phyloP scores from a whole-genome alignment of 768 basidiomycete genomes.

The Leccinum imitatum region DNA sequence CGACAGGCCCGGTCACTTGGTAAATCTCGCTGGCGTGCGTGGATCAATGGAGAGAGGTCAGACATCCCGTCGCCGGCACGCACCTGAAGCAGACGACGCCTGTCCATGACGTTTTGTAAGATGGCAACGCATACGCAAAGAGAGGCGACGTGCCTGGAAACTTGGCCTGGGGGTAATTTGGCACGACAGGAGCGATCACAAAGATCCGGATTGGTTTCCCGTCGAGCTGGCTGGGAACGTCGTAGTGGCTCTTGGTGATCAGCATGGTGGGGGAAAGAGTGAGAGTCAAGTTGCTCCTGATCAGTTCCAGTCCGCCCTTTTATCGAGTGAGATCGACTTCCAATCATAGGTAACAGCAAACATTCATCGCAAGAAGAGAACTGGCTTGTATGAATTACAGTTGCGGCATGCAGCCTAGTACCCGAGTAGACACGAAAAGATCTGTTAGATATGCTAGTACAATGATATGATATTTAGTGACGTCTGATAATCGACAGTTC shows the following conservation, averaged over 20 bases:
- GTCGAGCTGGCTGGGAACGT: constrained; percentile 70
- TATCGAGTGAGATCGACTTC: neutral
- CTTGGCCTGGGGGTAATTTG: constrained; percentile 81
- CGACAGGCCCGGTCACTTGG: constrained; percentile 96
- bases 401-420: neutral
- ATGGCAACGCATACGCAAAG: neutral
- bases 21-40: constrained; percentile 78
- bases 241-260: constrained; percentile 75
- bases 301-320: neutral
- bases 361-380: neutral
- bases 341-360: neutral
- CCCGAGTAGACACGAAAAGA: neutral
- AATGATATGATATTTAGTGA: neutral
- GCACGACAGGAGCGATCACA: constrained; percentile 75
- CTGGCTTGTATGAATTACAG: no score
- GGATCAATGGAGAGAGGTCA: neutral
- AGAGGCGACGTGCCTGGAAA: constrained; percentile 64
- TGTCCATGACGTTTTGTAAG: constrained; percentile 25
- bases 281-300: neutral
- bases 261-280: constrained; percentile 54
- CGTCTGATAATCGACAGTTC: neutral
- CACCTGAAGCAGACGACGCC: constrained; percentile 85
- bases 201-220: constrained; percentile 76
- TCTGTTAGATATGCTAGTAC: neutral
- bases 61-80: neutral